phyloP scores from a whole-genome alignment of 345 rosid species.

The Syzygium aromaticum region DNA sequence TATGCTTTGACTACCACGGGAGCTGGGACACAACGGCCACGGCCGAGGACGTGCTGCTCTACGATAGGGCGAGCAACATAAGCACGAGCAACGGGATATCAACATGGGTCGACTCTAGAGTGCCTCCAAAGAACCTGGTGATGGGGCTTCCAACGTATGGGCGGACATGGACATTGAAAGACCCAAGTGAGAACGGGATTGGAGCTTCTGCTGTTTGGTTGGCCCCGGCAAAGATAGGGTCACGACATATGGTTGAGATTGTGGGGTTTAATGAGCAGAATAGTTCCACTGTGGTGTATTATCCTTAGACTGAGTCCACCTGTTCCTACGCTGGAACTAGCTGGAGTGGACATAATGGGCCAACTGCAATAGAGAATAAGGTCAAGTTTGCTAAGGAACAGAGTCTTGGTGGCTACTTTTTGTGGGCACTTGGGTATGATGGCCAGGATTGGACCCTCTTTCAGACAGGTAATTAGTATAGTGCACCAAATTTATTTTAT shows the following conservation, averaged over 20 bases:
- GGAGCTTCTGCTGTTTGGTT: slow-evolving; percentile 19
- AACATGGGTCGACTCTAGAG: slow-evolving; percentile 29
- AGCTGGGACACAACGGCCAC: slow-evolving; percentile 30
- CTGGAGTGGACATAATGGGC: slow-evolving; percentile 39
- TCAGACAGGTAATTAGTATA: neutral
- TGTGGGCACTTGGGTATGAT: slow-evolving; percentile 35
- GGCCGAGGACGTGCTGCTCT: slow-evolving; percentile 11
- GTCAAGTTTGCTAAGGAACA: slow-evolving; percentile 11
- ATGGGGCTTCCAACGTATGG: slow-evolving; percentile 44
- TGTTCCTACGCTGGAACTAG: slow-evolving; percentile 11
- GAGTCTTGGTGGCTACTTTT: slow-evolving; percentile 34
- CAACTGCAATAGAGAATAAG: slow-evolving; percentile 13
- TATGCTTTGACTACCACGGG: slow-evolving; percentile 33
- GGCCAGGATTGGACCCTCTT: slow-evolving; percentile 9
- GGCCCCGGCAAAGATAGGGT: slow-evolving; percentile 16
- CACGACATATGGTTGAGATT: slow-evolving; percentile 8
- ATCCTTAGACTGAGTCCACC: slow-evolving; percentile 12
- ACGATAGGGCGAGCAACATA: slow-evolving; percentile 10
- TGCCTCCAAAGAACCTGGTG: slow-evolving; percentile 18
- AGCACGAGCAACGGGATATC: slow-evolving; percentile 26
- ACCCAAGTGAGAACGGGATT: slow-evolving; percentile 15
- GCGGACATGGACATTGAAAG: slow-evolving; percentile 22
- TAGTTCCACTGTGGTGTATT: slow-evolving; percentile 5
- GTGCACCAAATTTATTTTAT: neutral
- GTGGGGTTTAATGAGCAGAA: slow-evolving; percentile 6